Base-by-base conservation (phyloP, 306 rosid genomes). In the Fragaria ananassa region DNA sequence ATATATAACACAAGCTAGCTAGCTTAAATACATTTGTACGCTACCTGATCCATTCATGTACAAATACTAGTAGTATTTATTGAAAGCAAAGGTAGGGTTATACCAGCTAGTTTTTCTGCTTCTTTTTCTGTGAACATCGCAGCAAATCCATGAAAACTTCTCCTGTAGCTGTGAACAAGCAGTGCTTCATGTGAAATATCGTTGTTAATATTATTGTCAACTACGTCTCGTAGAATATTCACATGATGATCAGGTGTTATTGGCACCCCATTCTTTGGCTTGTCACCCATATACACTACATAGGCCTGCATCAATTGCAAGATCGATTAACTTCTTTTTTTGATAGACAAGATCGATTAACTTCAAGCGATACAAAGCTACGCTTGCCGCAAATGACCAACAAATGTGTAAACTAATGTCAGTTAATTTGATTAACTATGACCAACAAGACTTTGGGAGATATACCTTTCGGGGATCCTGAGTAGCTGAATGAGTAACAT, bases 131-230 rank as follows among this genome's bases (percentile, higher is more conserved):
- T 81, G 7, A 86, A 79, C 70, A 39, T 53, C 10, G 37, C 86
- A 23, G 74, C 85, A 67, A 84, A 84, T 70, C 90, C 86, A 47
- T 80, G 47, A 63, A 82, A 84, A 67, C 88, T 82, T 67, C 74
- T 80, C 10, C 34, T 72, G 74, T 82, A 87, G 74, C 79, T 66
- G 19, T 80, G 53, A 8, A 64, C 10, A 1, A 79, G 67, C 8
- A 79, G 19, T 8, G 67, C 10, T 49, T 78, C 79, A 0, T 78
- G 78, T 56, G 4, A 78, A 46, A 21, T 19, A 27, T 76, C 8
- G 4, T 0, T 56, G 9, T n/a, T 51, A 1, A 51, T 51, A 8
- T 6, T 51, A 3, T 8, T 19, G 23, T 19, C 58, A 8, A 53
- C 60, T 19, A 53, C 25, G 1, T 53, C 11, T 8, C 25, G 27